Conservation (phyloP, 495 filamentous ascomycete genomes). For the Lophiostoma macrostomum region DNA sequence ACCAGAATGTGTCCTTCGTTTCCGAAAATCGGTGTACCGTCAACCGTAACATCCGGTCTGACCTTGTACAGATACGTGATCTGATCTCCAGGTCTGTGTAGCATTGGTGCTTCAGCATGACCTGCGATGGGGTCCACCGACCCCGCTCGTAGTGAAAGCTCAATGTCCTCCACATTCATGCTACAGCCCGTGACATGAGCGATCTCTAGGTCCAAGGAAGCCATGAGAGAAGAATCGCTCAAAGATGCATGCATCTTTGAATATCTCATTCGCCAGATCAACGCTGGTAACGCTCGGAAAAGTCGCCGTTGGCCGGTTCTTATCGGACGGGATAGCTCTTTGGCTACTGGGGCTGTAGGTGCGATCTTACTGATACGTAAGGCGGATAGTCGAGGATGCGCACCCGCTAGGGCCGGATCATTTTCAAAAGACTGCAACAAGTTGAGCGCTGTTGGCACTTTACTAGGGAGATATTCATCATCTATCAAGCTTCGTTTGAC, state of each 20-base stretch:
- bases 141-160: slow-evolving; percentile 64
- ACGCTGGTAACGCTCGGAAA: slow-evolving; percentile 71
- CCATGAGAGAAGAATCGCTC: slow-evolving; percentile 52
- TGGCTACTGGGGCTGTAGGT: slow-evolving; percentile 55
- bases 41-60: slow-evolving; percentile 54
- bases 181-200: slow-evolving; percentile 76
- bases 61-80: slow-evolving; percentile 81
- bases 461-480: slow-evolving; percentile 74
- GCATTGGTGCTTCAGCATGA: slow-evolving; percentile 57
- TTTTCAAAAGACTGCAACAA: slow-evolving; percentile 72
- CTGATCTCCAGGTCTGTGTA: slow-evolving; percentile 76
- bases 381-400: slow-evolving; percentile 73
- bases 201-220: slow-evolving; percentile 83
- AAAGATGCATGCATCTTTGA: slow-evolving; percentile 63
- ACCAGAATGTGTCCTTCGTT: slow-evolving; percentile 50
- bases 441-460: slow-evolving; percentile 73
- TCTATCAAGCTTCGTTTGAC: slow-evolving; percentile 48
- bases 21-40: slow-evolving; percentile 15
- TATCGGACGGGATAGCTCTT: slow-evolving; percentile 61
- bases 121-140: slow-evolving; percentile 64
- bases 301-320: slow-evolving; percentile 60
- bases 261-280: slow-evolving; percentile 82
- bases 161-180: slow-evolving; percentile 63
- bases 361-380: slow-evolving; percentile 74
- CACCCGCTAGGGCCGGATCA: slow-evolving; percentile 63